Base-by-base conservation (phyloP, 257 asterid species). In the Leonotis leonurus region DNA sequence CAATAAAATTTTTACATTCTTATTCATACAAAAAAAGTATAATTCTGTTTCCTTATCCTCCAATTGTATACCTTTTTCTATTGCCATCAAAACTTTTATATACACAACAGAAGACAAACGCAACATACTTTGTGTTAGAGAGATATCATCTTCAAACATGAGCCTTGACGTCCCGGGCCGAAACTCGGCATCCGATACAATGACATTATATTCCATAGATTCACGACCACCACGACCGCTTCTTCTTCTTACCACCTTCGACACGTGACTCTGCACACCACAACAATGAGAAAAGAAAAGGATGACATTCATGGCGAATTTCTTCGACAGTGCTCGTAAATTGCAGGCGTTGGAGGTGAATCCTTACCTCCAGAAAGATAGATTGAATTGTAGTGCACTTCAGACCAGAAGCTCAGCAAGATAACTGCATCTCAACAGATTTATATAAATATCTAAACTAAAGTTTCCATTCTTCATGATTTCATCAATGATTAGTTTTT, bases 391-490 rank as follows among this genome's bases (percentile, higher is more conserved):
- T 90, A 90, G 73, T 90, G 97, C 77, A 90, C 95, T 75, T 89
- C 97, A 5, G 97, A 87, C 95, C 94, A 89, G 64, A 89, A 89
- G 87, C 97, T 90, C 85, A 90, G 74, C 74, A 73, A 75, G 66
- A 90, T 83, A 35, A 65, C 95, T 90, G 93, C 83, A 69, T n/a
- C n/a, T n/a, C n/a, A n/a, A n/a, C n/a, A n/a, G n/a, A n/a, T 33
- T 53, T 59, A 3, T 2, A 20, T 29, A 22, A n/a, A 33, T 13
- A 45, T 25, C 36, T 46, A 60, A 46, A 37, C n/a, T n/a, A n/a
- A n/a, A 50, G 14, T 50, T 62, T 37, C 49, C 32, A 12, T 16
- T 37, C 18, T 5, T 51, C 21, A 25, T 21, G 8, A 21, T 0
- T 1, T 43, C 11, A 43, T 14, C 4, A 43, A 43, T 43, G 11